Base-by-base conservation (phyloP, 305 asterid genomes). In the Fraxinus albicans region DNA sequence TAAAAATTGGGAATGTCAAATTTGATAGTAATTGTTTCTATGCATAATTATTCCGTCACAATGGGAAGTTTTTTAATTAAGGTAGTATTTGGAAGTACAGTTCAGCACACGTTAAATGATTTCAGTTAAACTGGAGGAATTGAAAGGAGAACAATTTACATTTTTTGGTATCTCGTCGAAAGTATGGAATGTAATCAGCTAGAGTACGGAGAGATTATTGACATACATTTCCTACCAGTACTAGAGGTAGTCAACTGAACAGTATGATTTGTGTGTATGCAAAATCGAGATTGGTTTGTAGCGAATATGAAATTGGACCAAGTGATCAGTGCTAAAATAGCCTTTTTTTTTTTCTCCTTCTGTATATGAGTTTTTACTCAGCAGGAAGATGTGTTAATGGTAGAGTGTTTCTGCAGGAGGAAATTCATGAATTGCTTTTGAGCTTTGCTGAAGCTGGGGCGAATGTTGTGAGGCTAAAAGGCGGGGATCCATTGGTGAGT, bases 371-470 rank as follows among this genome's bases (percentile, higher is more conserved):
- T 1, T 76, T 8, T 38, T 6, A n/a, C 53, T 81, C 63, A 6
- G 38, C 27, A 58, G 34, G 2, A 73, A 76, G 65, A 69, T 29
- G 29, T 77, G 63, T 72, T 86, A 70, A 87, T 50, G 67, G 17
- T 72, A 38, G 34, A 63, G 74, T 73, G 73, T 40, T 36, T 88
- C 12, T 21, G 83, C 93, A 95, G 98, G 98, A 92, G 88, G 99
- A 96, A 88, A 96, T 96, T 87, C 99, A 96, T 80, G 96, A 96
- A 81, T 87, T 94, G 88, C 98, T 96, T 87, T 78, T 93, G 89
- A 96, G 97, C 90, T 94, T 96, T 85, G 98, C 99, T 1, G 98
- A 93, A 89, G 95, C 94, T 79, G 99, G 99, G 47, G 99, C 99
- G 33, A 93, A 85, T 83, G 99, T 96, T 80, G 99, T 96, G 84